Evolutionary conservation across 495 filamentous ascomycete genomes (phyloP).

Genomic region (Neurospora sp.): DNA sequence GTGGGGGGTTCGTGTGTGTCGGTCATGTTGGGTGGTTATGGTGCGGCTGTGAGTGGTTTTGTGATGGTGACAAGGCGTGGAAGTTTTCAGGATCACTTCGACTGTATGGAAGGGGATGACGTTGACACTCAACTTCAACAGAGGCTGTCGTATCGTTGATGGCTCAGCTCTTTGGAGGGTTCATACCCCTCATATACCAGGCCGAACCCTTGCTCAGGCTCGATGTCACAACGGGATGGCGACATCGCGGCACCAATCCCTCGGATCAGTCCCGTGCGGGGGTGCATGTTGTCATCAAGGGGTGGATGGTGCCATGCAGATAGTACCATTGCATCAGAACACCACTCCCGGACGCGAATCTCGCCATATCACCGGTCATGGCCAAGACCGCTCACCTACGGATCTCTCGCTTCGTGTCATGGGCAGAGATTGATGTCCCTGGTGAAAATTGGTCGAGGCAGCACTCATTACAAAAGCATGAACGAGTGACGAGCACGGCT

Average conservation of each 20-base stretch:
- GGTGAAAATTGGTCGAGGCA: neutral
- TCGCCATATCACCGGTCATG: neutral
- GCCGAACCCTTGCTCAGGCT: neutral
- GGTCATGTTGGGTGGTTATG: neutral
- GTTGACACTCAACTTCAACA: neutral
- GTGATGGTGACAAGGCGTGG: neutral
- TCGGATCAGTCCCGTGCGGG: neutral
- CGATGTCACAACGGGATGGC: neutral
- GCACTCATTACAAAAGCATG: neutral
- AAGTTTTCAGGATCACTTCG: neutral
- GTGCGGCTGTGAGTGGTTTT: neutral
- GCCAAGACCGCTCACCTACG: neutral
- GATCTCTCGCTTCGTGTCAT: neutral
- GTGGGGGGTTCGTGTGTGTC: neutral
- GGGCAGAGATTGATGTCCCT: neutral
- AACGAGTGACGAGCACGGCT: neutral
- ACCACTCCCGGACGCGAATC: neutral
- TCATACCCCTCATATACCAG: neutral
- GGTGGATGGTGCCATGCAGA: slow-evolving; percentile 5
- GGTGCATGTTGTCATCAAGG: slow-evolving; percentile 3
- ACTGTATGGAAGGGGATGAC: neutral
- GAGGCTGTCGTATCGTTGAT: neutral
- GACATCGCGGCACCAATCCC: neutral
- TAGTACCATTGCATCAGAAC: neutral
- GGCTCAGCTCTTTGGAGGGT: neutral